Evolutionary conservation across 148 eudicot species (phyloP), one percentile per base, ranked within the genome.

Genomic region (Persicaria tinctoria): DNA sequence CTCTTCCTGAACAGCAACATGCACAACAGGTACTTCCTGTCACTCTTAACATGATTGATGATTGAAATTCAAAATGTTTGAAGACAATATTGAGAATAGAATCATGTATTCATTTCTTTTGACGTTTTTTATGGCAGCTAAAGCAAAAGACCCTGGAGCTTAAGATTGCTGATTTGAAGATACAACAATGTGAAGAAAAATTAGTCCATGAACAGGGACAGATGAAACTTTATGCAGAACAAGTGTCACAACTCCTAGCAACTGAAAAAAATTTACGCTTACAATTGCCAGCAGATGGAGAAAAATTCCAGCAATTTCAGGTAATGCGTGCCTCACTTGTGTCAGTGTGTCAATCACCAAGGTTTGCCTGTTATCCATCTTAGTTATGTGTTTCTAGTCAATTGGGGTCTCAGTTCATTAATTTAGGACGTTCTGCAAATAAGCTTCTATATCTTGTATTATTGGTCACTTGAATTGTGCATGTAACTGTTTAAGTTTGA

Each of bases 231-330:
- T 92, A 95, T 83, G 86, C 91, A 64, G 97, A 95, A 68, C 94
- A 95, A 83, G 86, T 95, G 81, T 87, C 97, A 73, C 91, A 87
- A 78, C 81, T 87, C 45, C 81, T 90, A 79, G 89, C 86, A 80
- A 95, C 97, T 73, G 97, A 95, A 78, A 90, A 92, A 82, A 88
- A 83, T 85, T 76, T 95, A 78, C 89, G 99, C 60, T 82, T 83
- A 74, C 99, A 95, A 75, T 89, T 95, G 73, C 86, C 91, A 60
- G 92, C 97, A 69, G 99, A 95, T 77, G 97, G 97, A 54, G 97
- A 90, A 85, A 95, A 95, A 63, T 95, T 95, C 80, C 99, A 95
- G 76, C 97, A 95, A 72, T 95, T 95, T 72, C 98, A 95, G 90
- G 97, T 91, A 76, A 81, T 63, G 14, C 45, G 45, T 27, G 68